Evolutionary conservation across 768 basidiomycete species (phyloP), one percentile per base, ranked within the genome.

Genomic region (Aureoboletus auriporus): DNA sequence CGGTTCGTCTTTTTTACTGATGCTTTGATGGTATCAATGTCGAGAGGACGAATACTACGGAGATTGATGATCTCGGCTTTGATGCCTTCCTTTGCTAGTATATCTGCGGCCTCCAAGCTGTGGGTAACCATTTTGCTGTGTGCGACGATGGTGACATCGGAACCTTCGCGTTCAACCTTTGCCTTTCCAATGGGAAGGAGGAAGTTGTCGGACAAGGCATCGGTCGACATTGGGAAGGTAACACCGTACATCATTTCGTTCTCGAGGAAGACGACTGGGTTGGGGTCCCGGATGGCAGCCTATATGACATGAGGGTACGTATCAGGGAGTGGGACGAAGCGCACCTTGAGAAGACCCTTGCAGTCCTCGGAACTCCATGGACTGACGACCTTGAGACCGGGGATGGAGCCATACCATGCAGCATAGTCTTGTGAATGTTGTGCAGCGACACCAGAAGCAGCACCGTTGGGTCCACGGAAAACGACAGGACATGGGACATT

Each of bases 171-270:
- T 75, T 98, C 96, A 51, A 98, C 79, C 74, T 98, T 97, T 68
- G 86, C 87, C 75, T 98, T 97, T 65, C 96, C 96, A 63, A 99
- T 96, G 31, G 94, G 95, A 46, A 98, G 75, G 38, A 94, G 69
- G 81, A 93, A 99, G 73, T 90, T 82, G 68, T 94, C 90, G 44
- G 91, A 93, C 84, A 96, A 84, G 59, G 93, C 94, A 62, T 94
- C 94, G 54, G 83, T 68, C 26, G 93, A 92, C 85, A 98, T 86
- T 42, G 94, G 93, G 86, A 98, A 99, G 31, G 87, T 81, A 55
- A 93, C 84, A 71, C 96, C 96, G 74, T 99, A 99, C 67, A 99
- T 71, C 83, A 99, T 93, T 71, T 99, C 96, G 72, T 99, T 99
- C 69, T 99, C 96, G 44, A 99, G 87, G 80, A 99, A 93, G 57